These are phyloP conservation scores for Phalaenopsis equestris DNA, from an alignment of 106 monocot species.

Conservation along the genomic window DNA sequence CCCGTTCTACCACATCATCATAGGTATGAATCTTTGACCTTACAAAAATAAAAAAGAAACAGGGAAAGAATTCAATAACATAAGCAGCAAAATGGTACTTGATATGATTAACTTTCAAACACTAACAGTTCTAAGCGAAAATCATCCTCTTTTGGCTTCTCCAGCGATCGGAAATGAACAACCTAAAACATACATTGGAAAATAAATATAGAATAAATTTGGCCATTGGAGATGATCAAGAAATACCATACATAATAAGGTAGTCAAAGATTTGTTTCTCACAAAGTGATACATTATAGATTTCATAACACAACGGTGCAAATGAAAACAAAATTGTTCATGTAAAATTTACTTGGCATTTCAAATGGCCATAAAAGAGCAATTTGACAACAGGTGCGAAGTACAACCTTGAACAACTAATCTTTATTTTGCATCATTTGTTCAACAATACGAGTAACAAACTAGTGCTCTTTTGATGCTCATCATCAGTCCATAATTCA, in stretches of 20 bases:
- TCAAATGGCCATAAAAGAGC: background rate
- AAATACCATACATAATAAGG: background rate
- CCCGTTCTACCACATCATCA: conserved; percentile 91
- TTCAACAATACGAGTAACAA: background rate
- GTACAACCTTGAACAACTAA: background rate
- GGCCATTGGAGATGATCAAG: background rate
- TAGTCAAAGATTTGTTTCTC: background rate
- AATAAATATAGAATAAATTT: background rate
- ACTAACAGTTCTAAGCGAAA: conserved; percentile 85
- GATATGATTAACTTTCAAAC: background rate
- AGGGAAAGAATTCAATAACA: background rate
- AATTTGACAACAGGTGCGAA: background rate
- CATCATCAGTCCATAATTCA: background rate
- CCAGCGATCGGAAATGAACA: conserved; percentile 86
- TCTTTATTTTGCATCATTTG: background rate
- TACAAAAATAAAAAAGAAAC: background rate
- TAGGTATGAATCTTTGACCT: conserved; percentile 87
- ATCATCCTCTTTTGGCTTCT: conserved; percentile 96
- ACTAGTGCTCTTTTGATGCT: background rate
- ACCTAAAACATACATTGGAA: conserved; percentile 34
- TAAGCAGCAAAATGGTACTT: background rate
- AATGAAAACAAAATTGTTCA: background rate
- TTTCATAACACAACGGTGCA: background rate
- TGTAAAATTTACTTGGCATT: background rate
- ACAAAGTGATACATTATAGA: background rate